Base-by-base conservation (phyloP, 2,329 filamentous ascomycete species). In the Leptographium flavum region DNA sequence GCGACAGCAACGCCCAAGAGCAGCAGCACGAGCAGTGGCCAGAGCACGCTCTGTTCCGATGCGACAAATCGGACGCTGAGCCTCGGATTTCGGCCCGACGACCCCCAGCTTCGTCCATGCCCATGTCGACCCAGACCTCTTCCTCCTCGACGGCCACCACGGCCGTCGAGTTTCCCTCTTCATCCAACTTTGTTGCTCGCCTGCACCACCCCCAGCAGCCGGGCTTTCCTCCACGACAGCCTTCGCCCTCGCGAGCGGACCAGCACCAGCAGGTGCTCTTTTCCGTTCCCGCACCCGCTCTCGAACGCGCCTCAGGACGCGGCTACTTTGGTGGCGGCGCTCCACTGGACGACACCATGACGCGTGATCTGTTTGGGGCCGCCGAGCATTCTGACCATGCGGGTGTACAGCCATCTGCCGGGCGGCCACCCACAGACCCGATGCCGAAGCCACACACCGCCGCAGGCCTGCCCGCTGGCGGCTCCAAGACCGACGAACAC, bases 191-290 rank as follows among this genome's bases (percentile, higher is more conserved):
- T 31, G 45, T 47, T 19, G 49, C 47, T 4, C 47, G 47, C 13
- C 37, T 51, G n/a, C 49, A 44, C 37, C 47, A 50, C 14, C 30
- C 39, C 7, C 49, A 32, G 9, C 39, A 21, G 22, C 11, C 39
- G 7, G 28, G n/a, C 25, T 11, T 41, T 17, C 14, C 36, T 22
- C 32, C 44, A 13, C 17, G 17, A 13, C 43, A 39, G 21, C 15
- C 38, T 4, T 15, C 42, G 19, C 11, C 31, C 5, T 23, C 36
- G 19, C 49, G 43, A 11, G 45, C 45, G 1, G 43, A 45, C 38
- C 43, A 46, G 25, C 35, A 45, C n/a, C n/a, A n/a, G n/a, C n/a
- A n/a, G n/a, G n/a, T n/a, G 9, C 37, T 51, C n/a, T 46, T 51
- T 22, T 42, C 45, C 3, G 47, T 51, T 10, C 46, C 47, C 21